Evolutionary conservation across 352 stramenopile species (phyloP).

Genomic region (Phytophthora vignae): DNA sequence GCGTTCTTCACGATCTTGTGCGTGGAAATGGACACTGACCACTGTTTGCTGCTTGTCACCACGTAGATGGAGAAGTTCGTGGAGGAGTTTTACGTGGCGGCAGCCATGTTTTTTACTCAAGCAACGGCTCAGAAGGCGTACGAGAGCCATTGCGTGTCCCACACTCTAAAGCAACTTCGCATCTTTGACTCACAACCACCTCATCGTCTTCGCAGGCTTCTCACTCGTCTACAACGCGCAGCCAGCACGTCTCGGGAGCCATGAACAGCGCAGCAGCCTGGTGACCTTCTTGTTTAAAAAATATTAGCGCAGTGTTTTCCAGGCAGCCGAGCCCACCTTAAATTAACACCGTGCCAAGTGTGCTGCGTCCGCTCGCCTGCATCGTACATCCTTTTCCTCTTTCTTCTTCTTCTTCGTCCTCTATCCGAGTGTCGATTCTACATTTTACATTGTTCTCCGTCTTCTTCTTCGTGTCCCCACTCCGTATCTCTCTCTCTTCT

Average conservation of each 20-base stretch:
- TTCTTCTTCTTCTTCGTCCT: slow-evolving; percentile 3
- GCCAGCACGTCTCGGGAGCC: neutral
- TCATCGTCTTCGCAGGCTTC: slow-evolving; percentile 14
- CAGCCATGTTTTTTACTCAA: slow-evolving; percentile 57
- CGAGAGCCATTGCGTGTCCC: neutral
- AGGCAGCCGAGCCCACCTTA: no score
- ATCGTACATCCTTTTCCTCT: neutral
- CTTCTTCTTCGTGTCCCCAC: neutral
- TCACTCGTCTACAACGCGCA: slow-evolving; percentile 11
- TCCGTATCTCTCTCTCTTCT: neutral
- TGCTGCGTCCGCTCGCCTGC: no score
- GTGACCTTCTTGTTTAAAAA: slow-evolving; percentile 32
- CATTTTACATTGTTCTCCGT: slow-evolving; percentile 26
- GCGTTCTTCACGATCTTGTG: neutral
- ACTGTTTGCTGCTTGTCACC: neutral
- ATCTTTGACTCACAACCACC: neutral
- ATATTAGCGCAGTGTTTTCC: slow-evolving; percentile 10
- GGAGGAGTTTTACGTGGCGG: slow-evolving; percentile 67
- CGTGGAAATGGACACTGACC: neutral
- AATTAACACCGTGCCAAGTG: no score
- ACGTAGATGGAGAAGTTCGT: slow-evolving; percentile 66
- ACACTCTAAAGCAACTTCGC: neutral
- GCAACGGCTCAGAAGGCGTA: slow-evolving; percentile 50
- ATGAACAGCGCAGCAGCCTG: neutral
- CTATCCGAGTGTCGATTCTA: slow-evolving; percentile 26